Conservation (phyloP, 2,329 filamentous ascomycete species). For the Pseudogymnoascus sp. region DNA sequence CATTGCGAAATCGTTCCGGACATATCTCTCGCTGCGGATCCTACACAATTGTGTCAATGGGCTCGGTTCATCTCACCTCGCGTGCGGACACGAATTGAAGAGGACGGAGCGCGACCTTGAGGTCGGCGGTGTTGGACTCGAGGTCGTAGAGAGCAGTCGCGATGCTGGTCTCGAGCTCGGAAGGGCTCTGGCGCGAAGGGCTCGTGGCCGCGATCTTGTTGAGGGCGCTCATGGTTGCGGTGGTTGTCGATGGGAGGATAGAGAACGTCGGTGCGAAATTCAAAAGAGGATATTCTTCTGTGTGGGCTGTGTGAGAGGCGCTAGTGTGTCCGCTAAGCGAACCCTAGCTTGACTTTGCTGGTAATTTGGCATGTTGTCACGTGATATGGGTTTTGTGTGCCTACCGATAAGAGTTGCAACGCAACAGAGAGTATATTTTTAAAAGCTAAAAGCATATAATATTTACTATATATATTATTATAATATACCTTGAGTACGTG, state of each 20-base stretch:
- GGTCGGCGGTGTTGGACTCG: slow-evolving; percentile 98
- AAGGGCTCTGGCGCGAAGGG: slow-evolving; percentile 90
- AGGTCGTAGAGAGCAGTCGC: slow-evolving; percentile 96
- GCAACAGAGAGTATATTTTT: neutral
- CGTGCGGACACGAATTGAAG: slow-evolving; percentile 98
- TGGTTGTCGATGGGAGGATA: slow-evolving; percentile 12
- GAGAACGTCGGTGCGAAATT: slow-evolving; percentile 2
- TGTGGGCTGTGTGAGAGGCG: slow-evolving; percentile 1
- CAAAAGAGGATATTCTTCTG: neutral
- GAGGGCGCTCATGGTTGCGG: slow-evolving; percentile 60
- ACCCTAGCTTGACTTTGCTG: neutral
- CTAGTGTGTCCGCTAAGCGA: neutral
- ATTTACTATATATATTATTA: neutral
- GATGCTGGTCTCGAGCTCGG: slow-evolving; percentile 95
- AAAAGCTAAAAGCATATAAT: neutral
- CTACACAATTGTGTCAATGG: slow-evolving; percentile 1
- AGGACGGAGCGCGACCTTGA: slow-evolving; percentile 91
- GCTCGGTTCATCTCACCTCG: slow-evolving; percentile 67
- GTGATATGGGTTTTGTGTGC: no score
- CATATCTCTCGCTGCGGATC: slow-evolving; percentile 5
- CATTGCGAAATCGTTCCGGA: slow-evolving; percentile 10
- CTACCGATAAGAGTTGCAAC: neutral
- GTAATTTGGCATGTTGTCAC: neutral
- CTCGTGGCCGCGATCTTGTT: slow-evolving; percentile 99
- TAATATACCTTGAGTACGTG: no score